Percentiles rank a stretch among this genome's conserved stretches.
phyloP scores from a whole-genome alignment of 768 basidiomycete species.

The Amanita thiersii region DNA sequence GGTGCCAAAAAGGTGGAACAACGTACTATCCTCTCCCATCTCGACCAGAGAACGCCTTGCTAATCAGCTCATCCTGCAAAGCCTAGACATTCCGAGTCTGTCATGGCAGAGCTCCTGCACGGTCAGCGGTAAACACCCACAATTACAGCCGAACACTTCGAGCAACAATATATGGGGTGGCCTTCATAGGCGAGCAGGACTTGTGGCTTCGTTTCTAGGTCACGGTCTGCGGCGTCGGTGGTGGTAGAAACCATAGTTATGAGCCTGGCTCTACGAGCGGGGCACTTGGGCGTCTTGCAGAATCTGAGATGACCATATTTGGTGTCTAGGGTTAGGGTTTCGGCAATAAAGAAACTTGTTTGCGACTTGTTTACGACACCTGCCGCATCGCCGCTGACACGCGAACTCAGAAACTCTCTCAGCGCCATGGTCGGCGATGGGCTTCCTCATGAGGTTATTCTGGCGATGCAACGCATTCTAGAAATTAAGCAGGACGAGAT shows the following conservation, averaged over 20 bases:
- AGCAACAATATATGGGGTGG: conserved; percentile 64
- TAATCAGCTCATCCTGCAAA: conserved; percentile 78
- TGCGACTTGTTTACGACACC: too few species aligned
- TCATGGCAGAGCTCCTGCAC: background rate
- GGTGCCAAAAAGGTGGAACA: conserved; percentile 1
- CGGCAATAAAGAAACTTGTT: too few species aligned
- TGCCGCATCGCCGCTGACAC: background rate
- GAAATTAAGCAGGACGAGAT: conserved; percentile 37
- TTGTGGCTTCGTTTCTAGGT: conserved; percentile 31
- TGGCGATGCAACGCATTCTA: conserved; percentile 65
- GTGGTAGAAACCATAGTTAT: conserved; percentile 18
- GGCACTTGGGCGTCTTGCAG: background rate
- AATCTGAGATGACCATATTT: background rate
- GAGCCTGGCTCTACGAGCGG: background rate
- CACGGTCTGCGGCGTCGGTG: conserved; percentile 24
- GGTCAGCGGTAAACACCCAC: too few species aligned
- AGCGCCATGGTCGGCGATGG: conserved; percentile 35
- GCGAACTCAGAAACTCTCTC: background rate
- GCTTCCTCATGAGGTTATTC: conserved; percentile 58
- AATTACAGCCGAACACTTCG: conserved; percentile 62
- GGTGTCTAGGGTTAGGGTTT: conserved; percentile 17
- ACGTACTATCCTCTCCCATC: conserved; percentile 78
- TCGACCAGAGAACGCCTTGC: conserved; percentile 77
- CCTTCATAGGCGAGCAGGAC: conserved; percentile 55
- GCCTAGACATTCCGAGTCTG: conserved; percentile 31